Percentiles rank a stretch among this genome's conserved stretches.
phyloP scores from a whole-genome alignment of 202 grass and related monocot species.

The Digitaria exilis region DNA sequence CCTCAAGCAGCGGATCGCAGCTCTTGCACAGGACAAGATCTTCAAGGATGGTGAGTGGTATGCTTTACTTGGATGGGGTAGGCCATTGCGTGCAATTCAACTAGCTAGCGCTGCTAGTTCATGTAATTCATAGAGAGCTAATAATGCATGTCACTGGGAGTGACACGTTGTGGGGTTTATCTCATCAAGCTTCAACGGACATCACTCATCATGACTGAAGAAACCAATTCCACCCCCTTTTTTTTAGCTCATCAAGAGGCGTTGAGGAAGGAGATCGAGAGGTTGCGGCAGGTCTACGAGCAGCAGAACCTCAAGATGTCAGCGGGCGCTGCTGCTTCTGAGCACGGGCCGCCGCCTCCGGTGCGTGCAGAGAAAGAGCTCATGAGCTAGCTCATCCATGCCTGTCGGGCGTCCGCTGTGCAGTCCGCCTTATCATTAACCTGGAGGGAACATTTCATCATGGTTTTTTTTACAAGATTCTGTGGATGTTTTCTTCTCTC shows the following conservation, averaged over 20 bases:
- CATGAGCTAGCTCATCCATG: conserved; percentile 36
- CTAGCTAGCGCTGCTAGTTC: neutral
- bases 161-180: neutral
- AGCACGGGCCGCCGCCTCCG: conserved; percentile 23
- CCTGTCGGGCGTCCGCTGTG: neutral
- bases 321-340: conserved; percentile 13
- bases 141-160: neutral
- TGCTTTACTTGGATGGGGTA: neutral
- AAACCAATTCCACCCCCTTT: neutral
- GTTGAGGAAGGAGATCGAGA: conserved; percentile 77
- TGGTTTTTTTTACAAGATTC: conserved; percentile 14
- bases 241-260: conserved; percentile 77
- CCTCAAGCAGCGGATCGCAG: conserved; percentile 84
- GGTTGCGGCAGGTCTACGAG: conserved; percentile 67
- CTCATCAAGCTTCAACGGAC: neutral
- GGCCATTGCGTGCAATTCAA: neutral
- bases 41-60: conserved; percentile 67
- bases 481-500: conserved; percentile 28
- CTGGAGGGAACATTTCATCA: conserved; percentile 39
- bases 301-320: conserved; percentile 61
- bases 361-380: conserved; percentile 65
- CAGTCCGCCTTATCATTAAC: conserved; percentile 45
- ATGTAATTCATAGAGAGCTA: too few relatives aligned
- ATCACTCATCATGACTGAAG: conserved; percentile 1
- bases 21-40: conserved; percentile 81